phyloP scores from a whole-genome alignment of 177 flowering plant species.

The Telopea speciosissima region DNA sequence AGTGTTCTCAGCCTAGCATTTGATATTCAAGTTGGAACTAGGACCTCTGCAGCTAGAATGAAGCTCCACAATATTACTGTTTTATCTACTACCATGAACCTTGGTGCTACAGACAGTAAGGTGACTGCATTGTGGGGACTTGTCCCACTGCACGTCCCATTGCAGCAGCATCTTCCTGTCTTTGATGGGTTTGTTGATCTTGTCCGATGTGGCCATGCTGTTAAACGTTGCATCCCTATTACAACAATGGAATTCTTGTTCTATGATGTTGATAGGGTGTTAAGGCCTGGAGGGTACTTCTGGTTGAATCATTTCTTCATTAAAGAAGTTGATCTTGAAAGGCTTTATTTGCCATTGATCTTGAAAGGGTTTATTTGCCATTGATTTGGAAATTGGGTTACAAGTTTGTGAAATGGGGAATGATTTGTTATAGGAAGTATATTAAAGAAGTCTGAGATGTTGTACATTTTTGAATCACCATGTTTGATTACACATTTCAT shows the following conservation, averaged over 20 bases:
- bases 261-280: constrained; percentile 77
- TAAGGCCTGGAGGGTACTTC: constrained; percentile 82
- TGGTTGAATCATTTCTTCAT: constrained; percentile 89
- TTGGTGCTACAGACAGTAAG: constrained; percentile 71
- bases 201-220: constrained; percentile 76
- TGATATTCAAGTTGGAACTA: constrained; percentile 91
- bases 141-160: constrained; percentile 73
- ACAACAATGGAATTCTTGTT: constrained; percentile 68
- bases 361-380: too few relatives aligned
- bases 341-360: constrained; percentile 58
- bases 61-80: constrained; percentile 65
- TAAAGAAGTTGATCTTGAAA: constrained; percentile 63
- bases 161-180: constrained; percentile 89
- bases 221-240: constrained; percentile 89
- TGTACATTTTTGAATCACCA: too few relatives aligned
- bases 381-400: constrained; percentile 79
- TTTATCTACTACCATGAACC: constrained; percentile 78
- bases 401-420: constrained; percentile 90
- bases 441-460: too few relatives aligned
- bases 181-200: constrained; percentile 84
- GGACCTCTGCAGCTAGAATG: constrained; percentile 79
- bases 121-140: constrained; percentile 66
- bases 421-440: too few relatives aligned
- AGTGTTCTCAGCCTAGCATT: constrained; percentile 58
- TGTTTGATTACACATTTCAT: too few relatives aligned